phyloP scores from a whole-genome alignment of 2,329 filamentous ascomycete species.

The Stenocarpella maydis region DNA sequence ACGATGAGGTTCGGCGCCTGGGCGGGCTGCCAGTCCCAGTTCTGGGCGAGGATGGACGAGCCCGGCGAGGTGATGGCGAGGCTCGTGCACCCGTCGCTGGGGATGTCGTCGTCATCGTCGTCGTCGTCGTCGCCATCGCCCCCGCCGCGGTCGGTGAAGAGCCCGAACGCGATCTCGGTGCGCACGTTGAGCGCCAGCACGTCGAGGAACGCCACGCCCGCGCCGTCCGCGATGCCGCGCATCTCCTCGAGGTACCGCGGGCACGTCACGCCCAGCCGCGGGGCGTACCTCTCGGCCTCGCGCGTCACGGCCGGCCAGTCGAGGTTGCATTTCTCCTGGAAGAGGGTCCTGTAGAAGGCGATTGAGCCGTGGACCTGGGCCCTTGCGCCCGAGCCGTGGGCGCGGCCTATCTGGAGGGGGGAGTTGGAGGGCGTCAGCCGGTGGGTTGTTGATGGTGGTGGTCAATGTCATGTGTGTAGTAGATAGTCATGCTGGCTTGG shows the following conservation, averaged over 20 bases:
- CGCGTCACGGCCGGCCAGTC: constrained; percentile 26
- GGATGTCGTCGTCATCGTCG: not conserved
- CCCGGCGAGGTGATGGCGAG: constrained; percentile 14
- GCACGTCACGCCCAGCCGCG: constrained; percentile 2
- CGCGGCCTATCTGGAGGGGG: constrained; percentile 25
- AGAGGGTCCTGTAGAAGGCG: constrained; percentile 30
- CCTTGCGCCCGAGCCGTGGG: constrained; percentile 29
- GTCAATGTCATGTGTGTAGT: no score
- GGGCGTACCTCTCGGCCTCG: constrained; percentile 26
- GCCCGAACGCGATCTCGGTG: constrained; percentile 35
- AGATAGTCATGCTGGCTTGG: no score
- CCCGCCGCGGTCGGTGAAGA: constrained; percentile 21
- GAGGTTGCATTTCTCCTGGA: constrained; percentile 29
- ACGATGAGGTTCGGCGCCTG: constrained; percentile 33
- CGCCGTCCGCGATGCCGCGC: constrained; percentile 29
- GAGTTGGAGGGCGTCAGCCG: not conserved
- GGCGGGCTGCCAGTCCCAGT: constrained; percentile 35
- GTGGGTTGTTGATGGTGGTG: no score
- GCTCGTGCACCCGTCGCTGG: constrained; percentile 36
- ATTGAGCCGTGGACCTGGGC: constrained; percentile 31
- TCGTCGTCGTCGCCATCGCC: not conserved
- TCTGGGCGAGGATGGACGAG: constrained; percentile 32
- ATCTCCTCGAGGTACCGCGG: constrained; percentile 35
- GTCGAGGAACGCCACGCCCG: constrained; percentile 30
- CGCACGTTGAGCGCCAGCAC: constrained; percentile 35